Base-by-base conservation (phyloP, 2,329 filamentous ascomycete species). In the Fusarium acutatum region DNA sequence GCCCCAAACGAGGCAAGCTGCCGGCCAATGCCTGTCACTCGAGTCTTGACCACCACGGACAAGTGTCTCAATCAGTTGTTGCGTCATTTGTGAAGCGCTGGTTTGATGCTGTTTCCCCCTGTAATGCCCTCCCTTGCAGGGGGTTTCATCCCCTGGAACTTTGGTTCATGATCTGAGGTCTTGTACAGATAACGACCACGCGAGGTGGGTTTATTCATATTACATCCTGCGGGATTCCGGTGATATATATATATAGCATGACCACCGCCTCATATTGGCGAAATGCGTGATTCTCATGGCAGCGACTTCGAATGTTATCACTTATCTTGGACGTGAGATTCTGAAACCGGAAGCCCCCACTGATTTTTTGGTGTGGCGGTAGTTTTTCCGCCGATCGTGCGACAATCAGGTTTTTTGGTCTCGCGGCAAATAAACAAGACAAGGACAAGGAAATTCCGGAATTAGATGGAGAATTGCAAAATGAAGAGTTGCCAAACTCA, bases 1-100 rank as follows among this genome's bases (percentile, higher is more conserved):
- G 69, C 63, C 68, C 68, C 57, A 67, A 71, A 71, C 47, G 10
- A 53, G 69, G 38, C n/a, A 71, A 71, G 69, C 52, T 58, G 52
- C 67, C 67, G 56, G 22, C 4, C 18, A n/a, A 63, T 61, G 64
- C 64, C 49, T 69, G 44, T 47, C 44, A 9, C 44, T 7, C 22
- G 44, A 30, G 44, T 47, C n/a, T 24, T 41, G 17, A 20, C 20
- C 32, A 26, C 52, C 32, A 26, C 52, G 66, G 66, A 50, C 28
- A 20, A 60, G 47, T 59, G 52, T 26, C 67, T 69, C 37, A 43
- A 65, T 47, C 37, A 37, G 28, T 54, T 44, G 38, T 67, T 71
- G 67, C 62, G 62, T 71, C 69, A 71, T 54, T 71, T 67, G 35
- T 30, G 26, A 50, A 28, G 66, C 49, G n/a, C 57, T 50, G 32